These are phyloP conservation scores for Leccinum pallidistipes DNA, from an alignment of 1,284 basidiomycete species.

Conservation along the genomic window DNA sequence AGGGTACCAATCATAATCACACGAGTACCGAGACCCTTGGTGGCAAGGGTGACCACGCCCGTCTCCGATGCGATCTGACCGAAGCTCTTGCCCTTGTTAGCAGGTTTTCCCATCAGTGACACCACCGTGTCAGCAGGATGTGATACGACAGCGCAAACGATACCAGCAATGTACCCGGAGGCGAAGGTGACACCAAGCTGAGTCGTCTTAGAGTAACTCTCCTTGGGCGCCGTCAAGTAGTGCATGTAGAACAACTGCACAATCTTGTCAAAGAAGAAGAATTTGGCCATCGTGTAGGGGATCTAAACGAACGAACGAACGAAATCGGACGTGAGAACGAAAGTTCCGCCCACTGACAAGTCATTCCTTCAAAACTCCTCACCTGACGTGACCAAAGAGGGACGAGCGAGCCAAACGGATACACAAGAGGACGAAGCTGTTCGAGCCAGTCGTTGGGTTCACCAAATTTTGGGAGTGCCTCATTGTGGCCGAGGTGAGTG, in stretches of 20 bases:
- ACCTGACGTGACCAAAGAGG: slow-evolving; percentile 85
- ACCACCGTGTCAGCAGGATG: slow-evolving; percentile 82
- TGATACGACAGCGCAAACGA: slow-evolving; percentile 80
- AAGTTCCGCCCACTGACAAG: neutral
- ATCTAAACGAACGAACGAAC: slow-evolving; percentile 48
- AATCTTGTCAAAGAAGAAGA: slow-evolving; percentile 83
- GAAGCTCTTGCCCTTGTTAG: slow-evolving; percentile 74
- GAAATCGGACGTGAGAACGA: neutral
- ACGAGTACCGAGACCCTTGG: slow-evolving; percentile 80
- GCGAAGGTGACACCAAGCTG: slow-evolving; percentile 81
- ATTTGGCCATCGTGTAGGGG: slow-evolving; percentile 88
- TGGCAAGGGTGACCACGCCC: slow-evolving; percentile 59
- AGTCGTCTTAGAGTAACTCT: slow-evolving; percentile 65
- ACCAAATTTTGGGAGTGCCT: no score
- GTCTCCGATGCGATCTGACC: slow-evolving; percentile 69
- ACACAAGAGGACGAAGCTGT: slow-evolving; percentile 26
- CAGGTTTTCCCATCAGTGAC: slow-evolving; percentile 74
- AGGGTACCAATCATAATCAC: slow-evolving; percentile 81
- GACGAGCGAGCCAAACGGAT: slow-evolving; percentile 77
- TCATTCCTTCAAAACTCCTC: neutral
- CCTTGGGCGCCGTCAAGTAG: slow-evolving; percentile 73
- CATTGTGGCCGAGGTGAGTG: no score
- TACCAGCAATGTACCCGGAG: slow-evolving; percentile 81
- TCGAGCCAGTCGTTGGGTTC: no score
- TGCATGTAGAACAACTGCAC: slow-evolving; percentile 75